Conservation (phyloP, 1,284 basidiomycete genomes). For the Austropuccinia psidii region DNA sequence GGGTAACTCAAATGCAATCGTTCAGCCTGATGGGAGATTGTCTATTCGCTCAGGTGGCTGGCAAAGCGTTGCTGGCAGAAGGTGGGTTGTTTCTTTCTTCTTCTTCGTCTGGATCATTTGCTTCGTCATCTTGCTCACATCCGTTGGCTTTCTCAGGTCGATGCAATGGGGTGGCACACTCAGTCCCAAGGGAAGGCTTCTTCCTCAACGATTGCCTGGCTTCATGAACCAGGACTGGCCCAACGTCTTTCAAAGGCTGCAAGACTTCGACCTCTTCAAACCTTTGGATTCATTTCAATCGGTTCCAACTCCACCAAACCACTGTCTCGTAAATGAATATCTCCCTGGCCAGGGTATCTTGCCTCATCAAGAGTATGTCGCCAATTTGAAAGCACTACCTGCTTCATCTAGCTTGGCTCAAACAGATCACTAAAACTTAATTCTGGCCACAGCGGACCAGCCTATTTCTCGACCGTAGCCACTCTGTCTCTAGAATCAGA, state of each 20-base stretch:
- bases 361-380: slow-evolving; percentile 55
- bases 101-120: neutral
- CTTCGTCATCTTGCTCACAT: neutral
- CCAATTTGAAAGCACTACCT: neutral
- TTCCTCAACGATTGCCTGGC: slow-evolving; percentile 59
- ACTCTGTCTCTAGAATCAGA: slow-evolving; percentile 80
- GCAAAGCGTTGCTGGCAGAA: slow-evolving; percentile 14
- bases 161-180: slow-evolving; percentile 59
- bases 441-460: slow-evolving; percentile 79
- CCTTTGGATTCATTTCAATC: slow-evolving; percentile 50
- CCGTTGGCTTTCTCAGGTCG: neutral
- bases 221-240: slow-evolving; percentile 58
- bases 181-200: slow-evolving; percentile 55
- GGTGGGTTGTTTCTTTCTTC: neutral
- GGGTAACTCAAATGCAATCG: slow-evolving; percentile 4
- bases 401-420: neutral
- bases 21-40: neutral
- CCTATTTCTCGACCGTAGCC: slow-evolving; percentile 78
- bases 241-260: slow-evolving; percentile 62
- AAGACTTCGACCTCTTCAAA: slow-evolving; percentile 58
- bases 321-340: slow-evolving; percentile 83
- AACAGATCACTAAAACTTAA: slow-evolving; percentile 15
- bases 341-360: slow-evolving; percentile 76
- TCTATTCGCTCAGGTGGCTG: slow-evolving; percentile 20
- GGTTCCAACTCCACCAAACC: slow-evolving; percentile 57